Conservation (phyloP, 768 basidiomycete genomes). For the Pleurotus cornucopiae region DNA sequence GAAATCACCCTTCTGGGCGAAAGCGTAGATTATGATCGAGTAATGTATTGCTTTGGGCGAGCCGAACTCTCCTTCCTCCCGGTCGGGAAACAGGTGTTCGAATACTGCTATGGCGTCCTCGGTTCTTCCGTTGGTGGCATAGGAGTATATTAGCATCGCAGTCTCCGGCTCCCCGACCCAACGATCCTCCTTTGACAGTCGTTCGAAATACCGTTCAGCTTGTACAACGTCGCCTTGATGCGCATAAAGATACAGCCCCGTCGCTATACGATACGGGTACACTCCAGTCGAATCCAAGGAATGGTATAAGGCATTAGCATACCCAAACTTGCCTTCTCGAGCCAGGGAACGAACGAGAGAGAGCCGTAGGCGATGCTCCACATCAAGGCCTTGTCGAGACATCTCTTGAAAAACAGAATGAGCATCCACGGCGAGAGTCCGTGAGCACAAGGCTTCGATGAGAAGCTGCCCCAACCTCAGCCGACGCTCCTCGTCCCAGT, state of each 20-base stretch:
- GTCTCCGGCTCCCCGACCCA: constrained; percentile 25
- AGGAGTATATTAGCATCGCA: constrained; percentile 50
- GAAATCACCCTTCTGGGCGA: constrained; percentile 41
- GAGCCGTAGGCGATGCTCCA: constrained; percentile 25
- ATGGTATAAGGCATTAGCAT: constrained; percentile 41
- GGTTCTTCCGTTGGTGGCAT: constrained; percentile 42
- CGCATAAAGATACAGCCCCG: constrained; percentile 50
- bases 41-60: constrained; percentile 43
- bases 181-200: constrained; percentile 24
- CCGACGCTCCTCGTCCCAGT: constrained; percentile 23
- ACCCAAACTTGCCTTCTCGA: constrained; percentile 28
- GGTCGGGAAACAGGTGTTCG: constrained; percentile 45
- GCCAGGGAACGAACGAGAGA: constrained; percentile 40
- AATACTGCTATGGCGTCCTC: constrained; percentile 46
- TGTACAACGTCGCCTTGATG: constrained; percentile 44
- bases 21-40: constrained; percentile 51
- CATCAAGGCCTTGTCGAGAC: constrained; percentile 26
- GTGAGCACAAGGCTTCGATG: constrained; percentile 32
- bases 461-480: constrained; percentile 33
- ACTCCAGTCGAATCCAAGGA: constrained; percentile 17
- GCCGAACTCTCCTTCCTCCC: constrained; percentile 20
- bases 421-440: constrained; percentile 29
- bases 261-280: constrained; percentile 25
- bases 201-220: constrained; percentile 39
- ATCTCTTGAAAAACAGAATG: constrained; percentile 37